phyloP scores from a whole-genome alignment of 441 rosid genomes.

The Mallotus japonicus region DNA sequence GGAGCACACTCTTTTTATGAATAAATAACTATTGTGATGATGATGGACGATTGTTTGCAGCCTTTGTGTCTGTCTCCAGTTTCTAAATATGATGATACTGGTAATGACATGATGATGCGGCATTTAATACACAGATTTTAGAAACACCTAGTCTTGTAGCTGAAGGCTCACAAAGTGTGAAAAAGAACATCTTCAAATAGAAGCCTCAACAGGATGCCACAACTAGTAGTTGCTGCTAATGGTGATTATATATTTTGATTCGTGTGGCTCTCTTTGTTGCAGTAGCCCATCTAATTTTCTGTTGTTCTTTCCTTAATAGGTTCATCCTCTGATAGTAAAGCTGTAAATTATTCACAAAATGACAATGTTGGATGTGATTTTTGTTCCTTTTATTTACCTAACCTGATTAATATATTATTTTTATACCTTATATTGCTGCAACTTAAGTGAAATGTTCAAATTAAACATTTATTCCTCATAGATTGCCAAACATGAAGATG shows the following conservation, averaged over 20 bases:
- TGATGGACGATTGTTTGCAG: background rate
- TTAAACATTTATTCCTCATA: too few relatives aligned
- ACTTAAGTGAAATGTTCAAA: too few relatives aligned
- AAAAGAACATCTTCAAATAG: slow-evolving; percentile 82
- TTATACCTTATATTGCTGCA: background rate
- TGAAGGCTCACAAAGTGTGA: slow-evolving; percentile 74
- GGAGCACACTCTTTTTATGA: too few relatives aligned
- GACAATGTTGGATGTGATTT: too few relatives aligned
- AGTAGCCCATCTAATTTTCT: background rate
- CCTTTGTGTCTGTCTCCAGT: background rate
- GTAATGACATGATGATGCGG: background rate
- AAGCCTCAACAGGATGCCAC: slow-evolving; percentile 55
- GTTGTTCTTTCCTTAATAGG: background rate
- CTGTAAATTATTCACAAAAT: background rate
- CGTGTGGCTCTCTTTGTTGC: background rate
- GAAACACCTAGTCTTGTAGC: slow-evolving; percentile 83
- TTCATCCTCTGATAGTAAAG: too few relatives aligned
- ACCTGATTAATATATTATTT: background rate
- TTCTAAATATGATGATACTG: background rate
- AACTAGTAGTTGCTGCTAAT: slow-evolving; percentile 61
- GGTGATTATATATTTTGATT: slow-evolving; percentile 22
- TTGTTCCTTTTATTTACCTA: background rate
- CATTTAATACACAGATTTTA: slow-evolving; percentile 53
- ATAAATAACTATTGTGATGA: background rate
- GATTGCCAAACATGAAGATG: too few relatives aligned